Evolutionary conservation across 1,284 basidiomycete genomes (phyloP).

Genomic region (Cutaneotrichosporon cavernicola): DNA sequence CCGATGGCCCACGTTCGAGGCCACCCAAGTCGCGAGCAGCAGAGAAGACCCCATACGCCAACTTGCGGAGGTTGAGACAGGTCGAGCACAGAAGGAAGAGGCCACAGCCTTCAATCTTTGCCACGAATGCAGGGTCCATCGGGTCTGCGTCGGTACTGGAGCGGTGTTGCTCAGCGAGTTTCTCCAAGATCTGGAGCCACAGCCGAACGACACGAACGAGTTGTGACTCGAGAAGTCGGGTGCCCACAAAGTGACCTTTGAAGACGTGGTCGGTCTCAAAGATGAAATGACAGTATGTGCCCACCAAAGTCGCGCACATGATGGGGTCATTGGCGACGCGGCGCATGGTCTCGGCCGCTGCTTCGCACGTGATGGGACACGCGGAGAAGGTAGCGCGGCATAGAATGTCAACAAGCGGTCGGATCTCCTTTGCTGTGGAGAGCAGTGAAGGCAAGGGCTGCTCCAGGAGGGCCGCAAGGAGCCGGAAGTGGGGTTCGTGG

Average conservation of each 20-base stretch:
- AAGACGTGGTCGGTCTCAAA: constrained; percentile 71
- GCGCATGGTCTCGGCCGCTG: constrained; percentile 67
- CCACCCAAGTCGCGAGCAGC: constrained; percentile 43
- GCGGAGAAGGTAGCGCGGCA: constrained; percentile 79
- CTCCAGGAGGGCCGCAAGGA: constrained; percentile 77
- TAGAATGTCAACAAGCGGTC: constrained; percentile 70
- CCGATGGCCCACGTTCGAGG: constrained; percentile 38
- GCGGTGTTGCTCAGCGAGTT: constrained; percentile 62
- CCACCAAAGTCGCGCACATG: constrained; percentile 65
- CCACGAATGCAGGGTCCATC: constrained; percentile 47
- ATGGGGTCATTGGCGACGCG: constrained; percentile 65
- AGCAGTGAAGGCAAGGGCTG: constrained; percentile 81
- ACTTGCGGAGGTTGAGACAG: constrained; percentile 38
- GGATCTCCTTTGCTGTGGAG: constrained; percentile 45
- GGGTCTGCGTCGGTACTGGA: constrained; percentile 32
- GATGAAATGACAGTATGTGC: constrained; percentile 70
- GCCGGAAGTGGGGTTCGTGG: constrained; percentile 65
- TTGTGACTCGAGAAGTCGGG: constrained; percentile 64
- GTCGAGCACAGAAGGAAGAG: constrained; percentile 77
- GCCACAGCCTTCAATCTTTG: constrained; percentile 67
- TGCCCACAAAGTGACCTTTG: constrained; percentile 65
- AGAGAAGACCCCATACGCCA: constrained; percentile 36
- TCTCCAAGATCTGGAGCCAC: constrained; percentile 73
- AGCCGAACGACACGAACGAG: constrained; percentile 62
- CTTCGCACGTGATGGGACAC: constrained; percentile 70